These are phyloP conservation scores for Nyssa sinensis DNA, from an alignment of 148 eudicot genomes.

Conservation along the genomic window DNA sequence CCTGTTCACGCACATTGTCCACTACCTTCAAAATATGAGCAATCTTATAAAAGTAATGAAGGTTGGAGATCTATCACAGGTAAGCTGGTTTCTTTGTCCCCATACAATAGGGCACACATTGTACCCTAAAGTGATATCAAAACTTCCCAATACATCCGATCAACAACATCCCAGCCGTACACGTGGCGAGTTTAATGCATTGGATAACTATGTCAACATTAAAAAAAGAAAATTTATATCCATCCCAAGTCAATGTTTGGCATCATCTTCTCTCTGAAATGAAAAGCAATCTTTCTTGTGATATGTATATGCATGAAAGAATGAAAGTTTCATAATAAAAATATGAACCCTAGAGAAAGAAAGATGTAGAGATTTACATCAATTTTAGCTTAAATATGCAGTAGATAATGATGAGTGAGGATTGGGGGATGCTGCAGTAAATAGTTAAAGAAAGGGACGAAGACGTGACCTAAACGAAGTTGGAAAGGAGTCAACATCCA, in stretches of 20 bases:
- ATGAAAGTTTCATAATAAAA: neutral
- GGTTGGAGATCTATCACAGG: conserved; percentile 2
- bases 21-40: neutral
- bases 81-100: conserved; percentile 14
- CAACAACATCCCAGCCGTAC: neutral
- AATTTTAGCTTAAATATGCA: neutral
- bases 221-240: neutral
- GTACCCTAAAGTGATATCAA: conserved; percentile 20
- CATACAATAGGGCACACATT: conserved; percentile 7
- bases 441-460: conserved; percentile 2
- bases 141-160: neutral
- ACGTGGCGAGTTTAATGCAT: conserved; percentile 6
- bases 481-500: conserved; percentile 27
- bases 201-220: conserved; percentile 12
- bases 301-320: neutral
- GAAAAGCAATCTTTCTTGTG: neutral
- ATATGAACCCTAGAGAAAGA: neutral
- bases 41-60: neutral
- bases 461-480: conserved; percentile 21
- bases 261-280: conserved; percentile 2
- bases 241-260: conserved; percentile 8
- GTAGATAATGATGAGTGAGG: neutral
- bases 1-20: conserved; percentile 7
- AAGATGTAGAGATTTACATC: neutral
- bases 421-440: neutral